Evolutionary conservation across 108 stramenopile genomes (phyloP).

Genomic region (Skeletonema grethae): DNA sequence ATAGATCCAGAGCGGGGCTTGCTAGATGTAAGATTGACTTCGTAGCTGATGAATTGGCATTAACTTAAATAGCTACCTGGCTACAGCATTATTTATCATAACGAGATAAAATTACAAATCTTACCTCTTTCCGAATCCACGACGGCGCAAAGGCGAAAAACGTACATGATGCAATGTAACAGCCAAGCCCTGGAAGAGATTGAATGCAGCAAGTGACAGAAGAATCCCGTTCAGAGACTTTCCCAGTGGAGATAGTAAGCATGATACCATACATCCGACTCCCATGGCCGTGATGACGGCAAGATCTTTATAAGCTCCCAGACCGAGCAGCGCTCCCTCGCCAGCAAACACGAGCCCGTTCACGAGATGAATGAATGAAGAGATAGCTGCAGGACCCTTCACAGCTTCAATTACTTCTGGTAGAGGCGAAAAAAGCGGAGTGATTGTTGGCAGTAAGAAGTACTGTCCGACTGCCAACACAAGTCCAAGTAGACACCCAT

Average conservation of each 20-base stretch:
- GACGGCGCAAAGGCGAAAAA: slow-evolving; percentile 58
- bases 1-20: slow-evolving; percentile 59
- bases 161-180: slow-evolving; percentile 68
- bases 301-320: slow-evolving; percentile 62
- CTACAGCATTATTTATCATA: background rate
- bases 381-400: slow-evolving; percentile 62
- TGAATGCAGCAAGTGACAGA: slow-evolving; percentile 61
- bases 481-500: slow-evolving; percentile 64
- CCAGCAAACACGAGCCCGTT: slow-evolving; percentile 81
- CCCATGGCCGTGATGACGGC: slow-evolving; percentile 62
- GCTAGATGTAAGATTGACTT: slow-evolving; percentile 42
- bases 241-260: slow-evolving; percentile 61
- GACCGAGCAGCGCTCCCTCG: slow-evolving; percentile 80
- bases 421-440: slow-evolving; percentile 74
- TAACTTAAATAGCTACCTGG: background rate
- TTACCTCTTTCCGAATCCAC: background rate
- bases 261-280: slow-evolving; percentile 55
- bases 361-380: slow-evolving; percentile 66
- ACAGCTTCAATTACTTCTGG: slow-evolving; percentile 76
- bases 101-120: background rate
- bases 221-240: slow-evolving; percentile 70
- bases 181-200: slow-evolving; percentile 57
- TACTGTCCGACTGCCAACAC: slow-evolving; percentile 58
- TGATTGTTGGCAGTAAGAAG: slow-evolving; percentile 53
- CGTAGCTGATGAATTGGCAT: background rate